Percentiles rank a stretch among this genome's conserved stretches.
Evolutionary conservation across 2,329 filamentous ascomycete species (phyloP).

Genomic region (Trichoderma sp.): DNA sequence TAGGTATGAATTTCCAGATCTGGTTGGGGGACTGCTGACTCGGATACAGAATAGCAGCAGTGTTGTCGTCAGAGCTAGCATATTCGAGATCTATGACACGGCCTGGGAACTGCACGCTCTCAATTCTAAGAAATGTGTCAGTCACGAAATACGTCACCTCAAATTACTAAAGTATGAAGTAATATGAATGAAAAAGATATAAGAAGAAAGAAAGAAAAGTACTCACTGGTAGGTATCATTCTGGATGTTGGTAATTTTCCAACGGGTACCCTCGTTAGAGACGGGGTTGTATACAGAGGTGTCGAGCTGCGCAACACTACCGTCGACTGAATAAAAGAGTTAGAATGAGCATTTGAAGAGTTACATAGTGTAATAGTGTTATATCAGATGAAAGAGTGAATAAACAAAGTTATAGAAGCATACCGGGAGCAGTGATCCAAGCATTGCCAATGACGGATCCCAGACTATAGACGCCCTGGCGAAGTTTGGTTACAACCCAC

Average conservation of each 20-base stretch:
- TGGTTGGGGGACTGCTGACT: not conserved
- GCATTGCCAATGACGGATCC: not conserved
- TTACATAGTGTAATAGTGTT: not conserved
- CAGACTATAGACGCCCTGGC: constrained; percentile 1
- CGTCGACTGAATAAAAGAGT: not conserved
- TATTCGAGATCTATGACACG: not conserved
- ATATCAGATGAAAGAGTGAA: not conserved
- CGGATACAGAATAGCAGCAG: constrained; percentile 6
- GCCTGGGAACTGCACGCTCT: not conserved
- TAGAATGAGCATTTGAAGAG: not conserved
- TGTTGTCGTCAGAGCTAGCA: not conserved
- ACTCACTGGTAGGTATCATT: not conserved
- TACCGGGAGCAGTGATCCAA: constrained; percentile 12
- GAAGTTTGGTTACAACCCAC: constrained; percentile 6
- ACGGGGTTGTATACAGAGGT: constrained; percentile 6
- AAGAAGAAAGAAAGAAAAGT: not conserved
- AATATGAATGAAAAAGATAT: not conserved
- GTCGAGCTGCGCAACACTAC: constrained; percentile 1
- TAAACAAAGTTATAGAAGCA: not conserved
- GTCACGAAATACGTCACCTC: not conserved
- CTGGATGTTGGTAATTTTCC: not conserved
- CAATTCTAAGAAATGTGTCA: not conserved
- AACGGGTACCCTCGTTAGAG: constrained; percentile 5
- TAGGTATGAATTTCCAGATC: constrained; percentile 1
- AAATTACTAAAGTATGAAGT: not conserved